phyloP scores from a whole-genome alignment of 352 stramenopile species.

The Phytophthora cajani region DNA sequence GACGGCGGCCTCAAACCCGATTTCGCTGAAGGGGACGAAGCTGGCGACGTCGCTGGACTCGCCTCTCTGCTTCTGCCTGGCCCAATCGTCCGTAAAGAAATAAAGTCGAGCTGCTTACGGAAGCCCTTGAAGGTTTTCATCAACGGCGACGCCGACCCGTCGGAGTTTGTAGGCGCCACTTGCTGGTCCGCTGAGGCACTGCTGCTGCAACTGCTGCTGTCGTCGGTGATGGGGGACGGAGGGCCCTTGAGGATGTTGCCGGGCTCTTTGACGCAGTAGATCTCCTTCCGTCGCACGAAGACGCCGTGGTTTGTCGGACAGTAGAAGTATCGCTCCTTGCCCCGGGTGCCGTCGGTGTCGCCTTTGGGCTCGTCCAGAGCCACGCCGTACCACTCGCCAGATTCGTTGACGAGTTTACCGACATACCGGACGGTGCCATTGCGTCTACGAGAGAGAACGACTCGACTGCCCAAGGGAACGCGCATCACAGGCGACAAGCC shows the following conservation, averaged over 20 bases:
- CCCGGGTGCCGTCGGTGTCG: constrained; percentile 54
- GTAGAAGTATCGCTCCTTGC: constrained; percentile 63
- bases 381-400: constrained; percentile 74
- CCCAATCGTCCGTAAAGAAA: constrained; percentile 35
- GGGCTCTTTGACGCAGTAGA: constrained; percentile 60
- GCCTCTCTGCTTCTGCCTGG: constrained; percentile 22
- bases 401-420: constrained; percentile 60
- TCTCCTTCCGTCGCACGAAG: constrained; percentile 75
- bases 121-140: constrained; percentile 72
- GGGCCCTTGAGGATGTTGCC: constrained; percentile 43
- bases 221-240: constrained; percentile 58
- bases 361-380: constrained; percentile 71
- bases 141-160: constrained; percentile 31
- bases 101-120: constrained; percentile 53
- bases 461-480: constrained; percentile 59
- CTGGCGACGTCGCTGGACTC: constrained; percentile 19
- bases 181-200: constrained; percentile 18
- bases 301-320: constrained; percentile 58
- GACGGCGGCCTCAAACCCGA: constrained; percentile 30
- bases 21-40: constrained; percentile 27
- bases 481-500: constrained; percentile 42
- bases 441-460: constrained; percentile 65
- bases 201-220: constrained; percentile 46
- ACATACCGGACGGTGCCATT: constrained; percentile 67
- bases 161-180: constrained; percentile 2